Evolutionary conservation across 1,284 basidiomycete species (phyloP), one percentile per base, ranked within the genome.

Genomic region (Cryptococcus maquisensis): DNA sequence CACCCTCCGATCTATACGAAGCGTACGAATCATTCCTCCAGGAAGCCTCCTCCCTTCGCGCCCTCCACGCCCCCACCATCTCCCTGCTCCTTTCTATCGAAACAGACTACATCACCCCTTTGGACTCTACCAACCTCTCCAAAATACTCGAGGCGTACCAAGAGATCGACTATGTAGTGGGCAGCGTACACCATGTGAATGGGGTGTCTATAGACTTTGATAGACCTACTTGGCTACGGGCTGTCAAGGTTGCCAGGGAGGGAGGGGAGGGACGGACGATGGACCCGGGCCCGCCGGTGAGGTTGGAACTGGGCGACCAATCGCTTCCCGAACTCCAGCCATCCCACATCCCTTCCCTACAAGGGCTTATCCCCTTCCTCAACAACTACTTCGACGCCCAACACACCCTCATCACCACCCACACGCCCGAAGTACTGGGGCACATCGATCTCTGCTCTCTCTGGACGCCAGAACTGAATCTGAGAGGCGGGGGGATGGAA

Each of bases 161-260:
- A 47, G 78, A 79, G 48, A 84, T 98, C 57, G 88, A 98, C 69
- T 98, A 93, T 74, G 73, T 98, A 64, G 90, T 98, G 50, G 95
- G 96, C 5, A 91, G 88, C 45, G 80, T 98, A 7, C 96, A 99
- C 72, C 96, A 98, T 68, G 90, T 91, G 67, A 82, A 86, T 64
- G 81, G 80, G 13, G 83, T 91, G 20, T 91, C 94, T 2, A 97
- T 98, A 75, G 95, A 98, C 77, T 96, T 98, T 67, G 92, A 97
- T 77, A 55, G 66, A 2, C 46, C 53, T 7, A 74, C 69, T 12
- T 74, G 66, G 63, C 44, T 70, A 16, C 53, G 66, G 8, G 45
- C 68, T 1, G 64, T 74, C 3, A 54, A 56, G 38, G 37, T 28
- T 45, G 26, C 35, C 10, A 15, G 10, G 10, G 3, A 36, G 23